Evolutionary conservation across 2,329 filamentous ascomycete species (phyloP).

Genomic region (Trichoderma pleuroti): DNA sequence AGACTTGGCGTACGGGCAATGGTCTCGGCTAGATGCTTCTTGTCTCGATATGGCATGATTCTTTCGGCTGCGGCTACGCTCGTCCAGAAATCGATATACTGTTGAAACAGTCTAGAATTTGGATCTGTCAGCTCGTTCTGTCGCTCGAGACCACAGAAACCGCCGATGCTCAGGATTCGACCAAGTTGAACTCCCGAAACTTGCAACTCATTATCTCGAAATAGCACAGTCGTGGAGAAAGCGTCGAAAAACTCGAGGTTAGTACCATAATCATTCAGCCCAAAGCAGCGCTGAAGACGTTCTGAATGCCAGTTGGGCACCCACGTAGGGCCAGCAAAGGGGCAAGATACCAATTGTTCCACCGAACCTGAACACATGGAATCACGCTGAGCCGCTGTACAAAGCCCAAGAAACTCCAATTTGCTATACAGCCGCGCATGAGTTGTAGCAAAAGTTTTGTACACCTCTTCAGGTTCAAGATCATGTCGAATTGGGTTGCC

Average conservation of each 20-base stretch:
- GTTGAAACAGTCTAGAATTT: neutral
- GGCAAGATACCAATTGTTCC: neutral
- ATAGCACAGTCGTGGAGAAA: neutral
- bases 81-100: neutral
- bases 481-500: neutral
- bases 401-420: neutral
- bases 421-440: neutral
- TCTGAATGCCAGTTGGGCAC: neutral
- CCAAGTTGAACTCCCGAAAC: neutral
- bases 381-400: neutral
- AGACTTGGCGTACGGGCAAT: neutral
- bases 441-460: neutral
- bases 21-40: neutral
- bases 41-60: neutral
- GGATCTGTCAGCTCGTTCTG: neutral
- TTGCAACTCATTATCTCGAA: neutral
- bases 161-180: neutral
- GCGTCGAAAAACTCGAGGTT: neutral
- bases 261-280: neutral
- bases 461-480: neutral
- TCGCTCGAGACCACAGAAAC: neutral
- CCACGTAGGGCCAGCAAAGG: neutral
- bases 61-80: neutral
- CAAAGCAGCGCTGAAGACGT: neutral
- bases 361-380: neutral